Percentiles rank a stretch among this genome's conserved stretches.
Conservation (phyloP, 345 rosid genomes). For the Gossypium longicalyx region DNA sequence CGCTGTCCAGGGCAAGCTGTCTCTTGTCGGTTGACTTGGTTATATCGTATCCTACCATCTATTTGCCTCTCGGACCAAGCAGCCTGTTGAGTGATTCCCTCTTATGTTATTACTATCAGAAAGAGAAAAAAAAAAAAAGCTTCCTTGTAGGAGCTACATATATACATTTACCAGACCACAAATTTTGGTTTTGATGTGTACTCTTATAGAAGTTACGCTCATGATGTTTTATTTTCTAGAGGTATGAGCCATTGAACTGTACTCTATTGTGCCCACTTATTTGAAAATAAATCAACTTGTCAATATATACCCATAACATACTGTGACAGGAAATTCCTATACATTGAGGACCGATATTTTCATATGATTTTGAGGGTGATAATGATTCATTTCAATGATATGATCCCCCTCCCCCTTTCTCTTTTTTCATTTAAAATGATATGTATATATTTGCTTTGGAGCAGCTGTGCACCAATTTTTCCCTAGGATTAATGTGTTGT, state of each 20-base stretch:
- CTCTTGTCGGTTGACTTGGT: neutral
- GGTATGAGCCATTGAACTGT: neutral
- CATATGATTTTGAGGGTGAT: neutral
- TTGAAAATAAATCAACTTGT: conserved; percentile 3
- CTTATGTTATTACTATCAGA: neutral
- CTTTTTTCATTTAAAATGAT: no score
- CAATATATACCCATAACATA: neutral
- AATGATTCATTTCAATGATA: neutral
- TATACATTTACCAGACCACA: neutral
- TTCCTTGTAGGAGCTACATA: neutral
- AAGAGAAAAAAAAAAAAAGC: neutral
- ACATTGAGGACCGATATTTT: neutral
- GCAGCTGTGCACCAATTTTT: neutral
- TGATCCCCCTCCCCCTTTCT: no score
- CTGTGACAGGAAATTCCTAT: neutral
- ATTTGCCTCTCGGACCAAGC: neutral
- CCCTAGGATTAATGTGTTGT: neutral
- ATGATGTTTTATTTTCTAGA: neutral
- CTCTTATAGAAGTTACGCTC: neutral
- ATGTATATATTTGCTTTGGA: neutral
- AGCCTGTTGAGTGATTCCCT: neutral
- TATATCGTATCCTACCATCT: neutral
- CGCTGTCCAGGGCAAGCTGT: neutral
- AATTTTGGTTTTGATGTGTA: neutral
- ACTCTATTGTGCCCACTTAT: neutral